Base-by-base conservation (phyloP, 768 basidiomycete genomes). In the Botryobasidium botryosum region DNA sequence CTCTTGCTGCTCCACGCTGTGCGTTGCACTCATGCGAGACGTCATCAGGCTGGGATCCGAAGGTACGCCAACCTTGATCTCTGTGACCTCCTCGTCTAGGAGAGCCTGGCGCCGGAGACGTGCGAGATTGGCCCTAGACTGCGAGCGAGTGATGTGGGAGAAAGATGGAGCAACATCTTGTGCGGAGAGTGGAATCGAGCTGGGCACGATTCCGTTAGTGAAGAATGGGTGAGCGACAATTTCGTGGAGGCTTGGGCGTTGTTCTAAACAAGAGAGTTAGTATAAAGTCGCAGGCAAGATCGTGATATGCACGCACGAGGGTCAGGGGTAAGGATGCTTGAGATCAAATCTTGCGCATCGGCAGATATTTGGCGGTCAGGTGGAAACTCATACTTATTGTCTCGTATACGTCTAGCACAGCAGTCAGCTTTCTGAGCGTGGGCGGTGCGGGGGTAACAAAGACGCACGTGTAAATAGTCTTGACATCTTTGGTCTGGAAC, bases 401-500 rank as follows among this genome's bases (percentile, higher is more conserved):
- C 79, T 13, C 80, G 79, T 58, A 99, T 99, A 40, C 90, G 85
- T 50, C 84, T 88, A 50, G 18, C 49, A 47, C 26, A 31, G 5
- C 25, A 44, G 6, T 33, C 21, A 35, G 43, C 13, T 42, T 7
- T 55, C 26, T 24, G 10, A 40, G n/a, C n/a, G n/a, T n/a, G n/a
- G 51, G 46, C 18, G 44, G 35, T 4, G 5, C 31, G 13, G 23
- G 46, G n/a, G 36, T 26, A 13, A 37, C 23, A 13, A 49, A 41
- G 2, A 57, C 75, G 61, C 56, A 82, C 81, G 87, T 79, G 64
- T 96, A 94, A 49, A 97, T 96, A 8, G 76, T 77, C 62, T 96
- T 94, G 55, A 97, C 88, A 43, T 97, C 90, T 58, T 94, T 90
- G 13, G 90, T 96, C 61, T 99, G 94, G 68, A 99, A 99, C 1